A percentile compares a stretch with the other conserved stretches of the same genome.
Conservation (phyloP, 2,329 filamentous ascomycete species). For the Leptodontidium sp. region DNA sequence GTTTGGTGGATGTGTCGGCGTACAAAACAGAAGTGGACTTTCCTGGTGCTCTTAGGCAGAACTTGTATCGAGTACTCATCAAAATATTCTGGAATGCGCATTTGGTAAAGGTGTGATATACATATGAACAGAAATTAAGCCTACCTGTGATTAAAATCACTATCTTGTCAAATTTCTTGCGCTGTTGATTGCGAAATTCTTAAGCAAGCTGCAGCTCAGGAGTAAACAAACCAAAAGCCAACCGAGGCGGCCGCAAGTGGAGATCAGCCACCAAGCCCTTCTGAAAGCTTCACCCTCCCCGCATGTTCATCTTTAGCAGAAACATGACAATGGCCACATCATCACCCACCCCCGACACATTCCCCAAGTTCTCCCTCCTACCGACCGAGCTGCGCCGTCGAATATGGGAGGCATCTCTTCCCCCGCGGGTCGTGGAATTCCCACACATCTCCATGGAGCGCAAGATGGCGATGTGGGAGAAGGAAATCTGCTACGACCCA, state of each 20-base stretch:
- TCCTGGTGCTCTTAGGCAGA: too few relatives aligned
- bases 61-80: too few relatives aligned
- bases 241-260: slow-evolving; percentile 14
- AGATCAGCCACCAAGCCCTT: not conserved
- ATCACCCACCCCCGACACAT: not conserved
- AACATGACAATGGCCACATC: not conserved
- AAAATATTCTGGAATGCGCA: too few relatives aligned
- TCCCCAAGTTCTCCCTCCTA: slow-evolving; percentile 3
- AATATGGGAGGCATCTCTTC: slow-evolving; percentile 9
- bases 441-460: slow-evolving; percentile 1
- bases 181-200: too few relatives aligned
- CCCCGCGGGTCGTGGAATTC: slow-evolving; percentile 11
- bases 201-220: too few relatives aligned
- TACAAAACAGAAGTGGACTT: too few relatives aligned
- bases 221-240: not conserved
- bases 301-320: not conserved
- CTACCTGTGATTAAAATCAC: too few relatives aligned
- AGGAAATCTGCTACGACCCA: slow-evolving; percentile 1
- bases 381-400: slow-evolving; percentile 8
- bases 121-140: too few relatives aligned
- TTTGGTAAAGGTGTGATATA: too few relatives aligned
- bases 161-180: too few relatives aligned
- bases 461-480: slow-evolving; percentile 5
- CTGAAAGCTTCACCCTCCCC: not conserved
- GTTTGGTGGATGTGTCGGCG: too few relatives aligned